phyloP scores from a whole-genome alignment of 306 rosid genomes.

The Ammopiptanthus mongolicus region DNA sequence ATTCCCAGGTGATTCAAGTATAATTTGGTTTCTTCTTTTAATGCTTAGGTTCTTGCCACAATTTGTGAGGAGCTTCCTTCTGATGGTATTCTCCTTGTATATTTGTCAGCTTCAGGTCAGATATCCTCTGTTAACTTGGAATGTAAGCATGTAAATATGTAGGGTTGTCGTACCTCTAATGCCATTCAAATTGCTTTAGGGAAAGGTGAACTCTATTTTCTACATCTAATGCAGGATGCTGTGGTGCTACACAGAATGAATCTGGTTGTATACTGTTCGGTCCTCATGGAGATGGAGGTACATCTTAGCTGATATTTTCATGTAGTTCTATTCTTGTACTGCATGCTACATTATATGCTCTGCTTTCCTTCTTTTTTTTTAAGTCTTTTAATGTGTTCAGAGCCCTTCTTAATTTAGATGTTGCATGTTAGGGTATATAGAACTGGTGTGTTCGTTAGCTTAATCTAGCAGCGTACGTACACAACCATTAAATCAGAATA shows the following conservation, averaged over 20 bases:
- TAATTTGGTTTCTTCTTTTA: conserved; percentile 17
- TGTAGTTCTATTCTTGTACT: conserved; percentile 18
- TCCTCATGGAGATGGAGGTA: conserved; percentile 73
- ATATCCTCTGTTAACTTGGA: conserved; percentile 10
- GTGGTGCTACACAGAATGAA: conserved; percentile 32
- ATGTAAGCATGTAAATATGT: not conserved
- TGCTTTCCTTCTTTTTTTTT: not conserved
- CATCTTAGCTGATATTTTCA: conserved; percentile 2
- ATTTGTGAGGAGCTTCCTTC: conserved; percentile 93
- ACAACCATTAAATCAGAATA: not conserved
- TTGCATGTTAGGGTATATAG: not conserved
- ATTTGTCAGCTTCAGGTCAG: conserved; percentile 91
- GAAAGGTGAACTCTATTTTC: conserved; percentile 28
- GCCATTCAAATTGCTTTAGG: conserved; percentile 28
- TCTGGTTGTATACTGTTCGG: conserved; percentile 61
- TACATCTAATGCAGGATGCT: conserved; percentile 45
- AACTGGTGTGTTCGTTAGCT: not conserved
- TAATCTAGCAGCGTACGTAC: not conserved
- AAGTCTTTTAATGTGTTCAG: not conserved
- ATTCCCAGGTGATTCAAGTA: not conserved
- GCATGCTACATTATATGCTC: not conserved
- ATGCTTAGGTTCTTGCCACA: conserved; percentile 85
- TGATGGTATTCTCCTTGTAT: conserved; percentile 85
- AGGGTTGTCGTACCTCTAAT: conserved; percentile 16
- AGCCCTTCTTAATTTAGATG: not conserved